Evolutionary conservation across 176 grass and related monocot genomes (phyloP).

Genomic region (Poa annua): DNA sequence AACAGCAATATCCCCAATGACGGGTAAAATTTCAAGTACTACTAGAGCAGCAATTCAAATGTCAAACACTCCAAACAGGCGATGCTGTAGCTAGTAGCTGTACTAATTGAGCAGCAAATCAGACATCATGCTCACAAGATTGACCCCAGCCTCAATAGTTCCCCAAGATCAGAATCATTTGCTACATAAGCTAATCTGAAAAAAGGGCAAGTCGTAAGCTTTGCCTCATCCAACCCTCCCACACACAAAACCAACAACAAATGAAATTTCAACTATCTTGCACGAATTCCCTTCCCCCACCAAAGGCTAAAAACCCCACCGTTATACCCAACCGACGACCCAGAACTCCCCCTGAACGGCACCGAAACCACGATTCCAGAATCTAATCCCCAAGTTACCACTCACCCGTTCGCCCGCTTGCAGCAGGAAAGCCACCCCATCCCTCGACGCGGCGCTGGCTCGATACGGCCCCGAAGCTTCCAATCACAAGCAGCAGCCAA

Average conservation of each 20-base stretch:
- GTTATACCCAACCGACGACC: not conserved
- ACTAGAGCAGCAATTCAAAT: not conserved
- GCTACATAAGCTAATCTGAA: not conserved
- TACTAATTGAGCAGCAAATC: not conserved
- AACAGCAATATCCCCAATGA: not conserved
- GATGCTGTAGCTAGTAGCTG: not conserved
- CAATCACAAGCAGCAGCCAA: not conserved
- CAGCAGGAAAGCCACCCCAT: conserved; percentile 58
- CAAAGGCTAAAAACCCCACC: not conserved
- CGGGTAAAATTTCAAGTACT: not conserved
- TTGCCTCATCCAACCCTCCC: not conserved
- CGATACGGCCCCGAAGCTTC: not conserved
- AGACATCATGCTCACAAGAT: conserved; percentile 10
- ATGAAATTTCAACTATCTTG: not conserved
- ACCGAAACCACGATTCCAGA: not conserved
- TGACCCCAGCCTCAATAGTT: not conserved
- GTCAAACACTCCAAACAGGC: not conserved
- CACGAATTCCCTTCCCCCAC: not conserved
- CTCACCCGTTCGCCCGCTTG: conserved; percentile 50
- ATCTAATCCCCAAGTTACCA: not conserved
- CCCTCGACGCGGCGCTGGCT: not conserved
- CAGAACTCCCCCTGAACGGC: not conserved
- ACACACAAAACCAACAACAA: not conserved
- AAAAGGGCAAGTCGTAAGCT: not conserved
- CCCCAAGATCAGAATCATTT: conserved; percentile 3